Evolutionary conservation across 2,329 filamentous ascomycete species (phyloP), one percentile per base, ranked within the genome.

Genomic region (Akanthomyces uredinophilus): DNA sequence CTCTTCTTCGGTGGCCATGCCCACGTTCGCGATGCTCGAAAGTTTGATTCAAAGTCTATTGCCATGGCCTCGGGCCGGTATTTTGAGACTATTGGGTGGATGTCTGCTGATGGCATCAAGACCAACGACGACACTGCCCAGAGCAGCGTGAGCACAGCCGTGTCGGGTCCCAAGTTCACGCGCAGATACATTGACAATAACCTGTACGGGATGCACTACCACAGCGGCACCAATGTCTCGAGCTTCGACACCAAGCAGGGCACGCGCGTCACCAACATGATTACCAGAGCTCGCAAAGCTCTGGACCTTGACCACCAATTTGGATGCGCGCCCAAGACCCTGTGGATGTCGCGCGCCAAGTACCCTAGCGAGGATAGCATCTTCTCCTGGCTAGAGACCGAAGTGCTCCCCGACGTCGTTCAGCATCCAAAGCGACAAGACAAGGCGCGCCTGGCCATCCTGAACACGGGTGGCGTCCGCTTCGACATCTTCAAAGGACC

Each of bases 141-240:
- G 1, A n/a, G 4, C 13, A 43, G 14, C 8, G 4, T 32, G 22
- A 35, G 22, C 43, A 71, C 73, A 5, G 62, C 75, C 0, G 66
- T 72, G 4, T 70, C 74, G 6, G 73, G 74, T 0, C 76, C 86
- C 49, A 82, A 79, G 1, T 97, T 96, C 71, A 82, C 83, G 59
- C 85, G 94, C 51, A 84, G 88, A 63, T 98, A 97, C 74, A 94
- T 98, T 64, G 94, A 98, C 76, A 97, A 93, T 76, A 98, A 98
- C 68, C 80, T 97, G 0, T 90, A 86, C 64, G 95, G 92, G 1
- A 82, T 96, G 63, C 83, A 93, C 68, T 84, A 95, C 69, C 94
- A 98, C 72, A 91, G 89, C 2, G 85, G 85, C 0, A 84, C 89
- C 35, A 87, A 94, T 67, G 79, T 83, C 18, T 80, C 84, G 0